These are phyloP conservation scores for Saccharomycopsis javanensis DNA, from an alignment of 805 yeast species.

Conservation along the genomic window DNA sequence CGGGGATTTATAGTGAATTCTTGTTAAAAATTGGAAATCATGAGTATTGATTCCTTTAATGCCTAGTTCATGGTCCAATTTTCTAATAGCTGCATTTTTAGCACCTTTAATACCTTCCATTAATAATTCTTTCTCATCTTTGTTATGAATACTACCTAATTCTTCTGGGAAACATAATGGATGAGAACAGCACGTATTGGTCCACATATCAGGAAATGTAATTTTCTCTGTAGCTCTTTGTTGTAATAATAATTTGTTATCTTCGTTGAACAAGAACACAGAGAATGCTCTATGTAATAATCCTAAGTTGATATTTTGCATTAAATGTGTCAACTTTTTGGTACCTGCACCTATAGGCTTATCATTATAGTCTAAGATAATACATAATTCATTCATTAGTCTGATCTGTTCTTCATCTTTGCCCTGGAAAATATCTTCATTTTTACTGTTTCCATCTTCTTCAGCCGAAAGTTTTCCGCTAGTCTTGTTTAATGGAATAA, in stretches of 20 bases:
- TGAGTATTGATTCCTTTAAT: conserved; percentile 57
- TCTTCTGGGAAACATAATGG: conserved; percentile 82
- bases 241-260: conserved; percentile 72
- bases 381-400: conserved; percentile 94
- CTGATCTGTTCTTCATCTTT: conserved; percentile 91
- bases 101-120: conserved; percentile 64
- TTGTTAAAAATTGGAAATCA: conserved; percentile 71
- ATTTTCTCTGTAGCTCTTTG: conserved; percentile 95
- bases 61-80: conserved; percentile 89
- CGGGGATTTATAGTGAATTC: conserved; percentile 89
- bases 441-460: conserved; percentile 21
- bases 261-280: conserved; percentile 79
- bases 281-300: conserved; percentile 92
- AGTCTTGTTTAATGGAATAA: conserved; percentile 51
- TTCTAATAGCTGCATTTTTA: conserved; percentile 82
- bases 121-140: conserved; percentile 28
- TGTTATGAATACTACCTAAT: conserved; percentile 44
- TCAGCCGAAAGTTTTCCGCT: conserved; percentile 42
- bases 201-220: conserved; percentile 96
- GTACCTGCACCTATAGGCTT: conserved; percentile 87
- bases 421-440: conserved; percentile 53
- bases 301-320: conserved; percentile 80
- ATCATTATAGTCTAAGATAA: conserved; percentile 84
- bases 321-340: conserved; percentile 79
- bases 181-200: conserved; percentile 98